A percentile compares a stretch with the other conserved stretches of the same genome.
phyloP scores from a whole-genome alignment of 345 rosid genomes.

The Erucastrum elatum region DNA sequence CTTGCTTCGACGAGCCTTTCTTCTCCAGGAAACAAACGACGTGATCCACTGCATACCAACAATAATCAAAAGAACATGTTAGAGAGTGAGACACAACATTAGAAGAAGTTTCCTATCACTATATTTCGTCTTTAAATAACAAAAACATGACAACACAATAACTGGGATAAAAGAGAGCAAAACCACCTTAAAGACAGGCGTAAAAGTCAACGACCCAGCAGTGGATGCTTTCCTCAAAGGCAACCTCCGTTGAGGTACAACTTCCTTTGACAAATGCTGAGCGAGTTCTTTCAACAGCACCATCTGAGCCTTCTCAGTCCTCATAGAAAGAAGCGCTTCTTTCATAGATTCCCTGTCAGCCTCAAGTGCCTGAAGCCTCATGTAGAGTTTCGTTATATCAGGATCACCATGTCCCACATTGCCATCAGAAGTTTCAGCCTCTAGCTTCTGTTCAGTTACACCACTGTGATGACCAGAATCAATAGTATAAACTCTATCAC shows the following conservation, averaged over 20 bases:
- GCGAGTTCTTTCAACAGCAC: conserved; percentile 91
- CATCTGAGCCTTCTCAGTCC: conserved; percentile 86
- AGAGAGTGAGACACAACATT: neutral
- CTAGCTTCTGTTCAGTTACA: conserved; percentile 18
- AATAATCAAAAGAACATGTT: conserved; percentile 1
- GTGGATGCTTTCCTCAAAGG: conserved; percentile 53
- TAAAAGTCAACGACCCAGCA: conserved; percentile 49
- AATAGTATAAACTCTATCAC: conserved; percentile 80
- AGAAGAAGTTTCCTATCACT: neutral
- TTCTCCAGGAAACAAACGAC: conserved; percentile 83
- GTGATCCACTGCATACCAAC: conserved; percentile 62
- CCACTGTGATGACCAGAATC: conserved; percentile 56
- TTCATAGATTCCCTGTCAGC: conserved; percentile 98
- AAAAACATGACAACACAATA: conserved; percentile 3
- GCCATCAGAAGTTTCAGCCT: neutral
- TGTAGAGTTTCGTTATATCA: conserved; percentile 75
- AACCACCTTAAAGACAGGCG: conserved; percentile 76
- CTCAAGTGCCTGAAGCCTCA: conserved; percentile 92
- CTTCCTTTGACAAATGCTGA: conserved; percentile 81
- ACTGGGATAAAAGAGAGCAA: too few species aligned
- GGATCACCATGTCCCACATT: conserved; percentile 58
- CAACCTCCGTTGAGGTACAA: conserved; percentile 55
- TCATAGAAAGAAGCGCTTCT: conserved; percentile 84
- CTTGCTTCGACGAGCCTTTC: conserved; percentile 81
- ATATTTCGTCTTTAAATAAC: neutral